Conservation (phyloP, 2,329 filamentous ascomycete species). For the Trichophyton schoenleinii region DNA sequence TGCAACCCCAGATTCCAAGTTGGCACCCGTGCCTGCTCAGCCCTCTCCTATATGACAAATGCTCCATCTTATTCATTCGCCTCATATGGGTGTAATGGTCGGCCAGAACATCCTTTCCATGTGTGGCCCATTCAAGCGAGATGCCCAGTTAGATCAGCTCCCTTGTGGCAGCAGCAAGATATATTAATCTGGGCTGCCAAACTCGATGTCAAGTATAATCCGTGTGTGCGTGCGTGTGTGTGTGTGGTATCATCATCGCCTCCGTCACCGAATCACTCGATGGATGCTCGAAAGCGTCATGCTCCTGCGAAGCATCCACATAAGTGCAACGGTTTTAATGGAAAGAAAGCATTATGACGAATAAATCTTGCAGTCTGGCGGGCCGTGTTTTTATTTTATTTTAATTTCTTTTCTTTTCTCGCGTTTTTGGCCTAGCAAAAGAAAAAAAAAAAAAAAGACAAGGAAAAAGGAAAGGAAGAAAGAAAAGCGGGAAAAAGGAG, state of each 20-base stretch:
- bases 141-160: background rate
- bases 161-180: background rate
- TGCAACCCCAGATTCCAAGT: background rate
- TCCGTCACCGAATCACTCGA: background rate
- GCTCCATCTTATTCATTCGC: background rate
- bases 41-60: background rate
- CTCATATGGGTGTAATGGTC: background rate
- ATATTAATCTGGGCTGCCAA: background rate
- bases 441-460: background rate
- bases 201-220: background rate
- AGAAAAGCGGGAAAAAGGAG: background rate
- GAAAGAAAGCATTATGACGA: conserved; percentile 1
- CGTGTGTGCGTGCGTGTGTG: background rate
- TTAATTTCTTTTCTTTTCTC: background rate
- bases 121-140: background rate
- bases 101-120: background rate
- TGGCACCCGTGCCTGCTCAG: background rate
- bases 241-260: background rate
- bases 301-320: background rate
- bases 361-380: background rate
- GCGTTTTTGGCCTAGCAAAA: background rate
- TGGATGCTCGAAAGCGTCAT: background rate
- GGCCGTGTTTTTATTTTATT: conserved; percentile 1
- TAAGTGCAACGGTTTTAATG: conserved; percentile 1
- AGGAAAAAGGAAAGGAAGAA: background rate